Conservation (phyloP, 768 basidiomycete genomes). For the Glaciozyma antarctica region DNA sequence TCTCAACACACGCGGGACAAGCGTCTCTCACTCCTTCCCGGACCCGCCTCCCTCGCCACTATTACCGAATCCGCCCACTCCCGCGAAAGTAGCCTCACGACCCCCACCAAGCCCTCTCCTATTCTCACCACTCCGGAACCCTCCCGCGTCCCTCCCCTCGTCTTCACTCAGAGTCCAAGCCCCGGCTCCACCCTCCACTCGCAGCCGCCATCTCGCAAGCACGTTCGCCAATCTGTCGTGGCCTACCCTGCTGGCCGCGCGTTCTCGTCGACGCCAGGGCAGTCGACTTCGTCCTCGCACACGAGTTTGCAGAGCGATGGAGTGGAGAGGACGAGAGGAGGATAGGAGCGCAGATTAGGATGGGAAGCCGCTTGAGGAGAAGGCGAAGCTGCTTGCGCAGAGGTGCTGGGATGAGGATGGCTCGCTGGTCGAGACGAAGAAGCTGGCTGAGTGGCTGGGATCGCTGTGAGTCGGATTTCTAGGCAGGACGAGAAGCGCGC, state of each 20-base stretch:
- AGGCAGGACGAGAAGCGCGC: neutral
- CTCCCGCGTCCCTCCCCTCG: neutral
- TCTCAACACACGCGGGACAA: neutral
- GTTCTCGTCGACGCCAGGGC: neutral
- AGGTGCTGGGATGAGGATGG: conserved; percentile 82
- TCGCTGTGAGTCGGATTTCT: conserved; percentile 57
- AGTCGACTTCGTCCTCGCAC: neutral
- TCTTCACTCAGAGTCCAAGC: neutral
- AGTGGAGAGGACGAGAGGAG: neutral
- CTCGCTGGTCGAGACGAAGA: conserved; percentile 70
- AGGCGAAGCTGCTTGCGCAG: conserved; percentile 62
- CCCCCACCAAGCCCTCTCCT: neutral
- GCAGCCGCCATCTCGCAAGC: neutral
- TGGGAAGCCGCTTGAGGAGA: conserved; percentile 32
- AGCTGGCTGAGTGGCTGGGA: conserved; percentile 94
- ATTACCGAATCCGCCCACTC: conserved; percentile 10
- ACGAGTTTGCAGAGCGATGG: neutral
- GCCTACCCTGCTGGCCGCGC: neutral
- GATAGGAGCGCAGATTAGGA: neutral
- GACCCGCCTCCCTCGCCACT: conserved; percentile 4
- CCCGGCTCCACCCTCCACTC: neutral
- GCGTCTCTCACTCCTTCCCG: neutral
- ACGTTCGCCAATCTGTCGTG: conserved; percentile 7
- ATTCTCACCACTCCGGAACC: neutral
- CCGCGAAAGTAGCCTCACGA: neutral